A percentile compares a stretch with the other conserved stretches of the same genome.
Conservation (phyloP, 1,284 basidiomycete genomes). For the Moniliophthora roreri region DNA sequence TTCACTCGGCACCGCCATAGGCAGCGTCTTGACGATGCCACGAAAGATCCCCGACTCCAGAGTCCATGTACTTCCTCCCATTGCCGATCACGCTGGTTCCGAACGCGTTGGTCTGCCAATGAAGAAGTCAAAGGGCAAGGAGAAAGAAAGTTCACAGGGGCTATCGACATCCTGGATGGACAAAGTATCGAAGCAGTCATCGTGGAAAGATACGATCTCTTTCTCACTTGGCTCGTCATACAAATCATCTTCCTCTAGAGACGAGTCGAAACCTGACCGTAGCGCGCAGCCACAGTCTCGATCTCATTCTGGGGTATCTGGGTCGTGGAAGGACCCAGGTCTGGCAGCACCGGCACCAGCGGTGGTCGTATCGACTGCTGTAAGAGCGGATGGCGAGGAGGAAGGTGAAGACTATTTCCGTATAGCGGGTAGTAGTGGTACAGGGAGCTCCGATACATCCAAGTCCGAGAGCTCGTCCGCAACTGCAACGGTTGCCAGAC, state of each 20-base stretch:
- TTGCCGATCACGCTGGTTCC: constrained; percentile 7
- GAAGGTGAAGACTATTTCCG: constrained; percentile 34
- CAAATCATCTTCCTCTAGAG: constrained; percentile 27
- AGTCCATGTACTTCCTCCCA: constrained; percentile 2
- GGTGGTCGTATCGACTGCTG: constrained; percentile 46
- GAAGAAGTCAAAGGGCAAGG: constrained; percentile 28
- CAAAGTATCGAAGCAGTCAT: constrained; percentile 22
- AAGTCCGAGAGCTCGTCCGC: constrained; percentile 38
- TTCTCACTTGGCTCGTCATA: constrained; percentile 35
- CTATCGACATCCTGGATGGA: constrained; percentile 38
- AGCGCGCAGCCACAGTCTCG: constrained; percentile 26
- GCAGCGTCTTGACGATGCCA: constrained; percentile 8
- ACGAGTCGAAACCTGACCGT: constrained; percentile 3
- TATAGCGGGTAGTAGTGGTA: constrained; percentile 22
- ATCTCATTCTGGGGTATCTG: constrained; percentile 34
- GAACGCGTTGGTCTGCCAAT: constrained; percentile 27
- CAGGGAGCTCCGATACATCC: constrained; percentile 15
- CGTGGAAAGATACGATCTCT: constrained; percentile 36
- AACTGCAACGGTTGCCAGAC: constrained; percentile 35
- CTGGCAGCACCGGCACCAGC: constrained; percentile 49
- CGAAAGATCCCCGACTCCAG: constrained; percentile 10
- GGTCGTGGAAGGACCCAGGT: constrained; percentile 50
- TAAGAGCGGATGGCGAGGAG: constrained; percentile 39
- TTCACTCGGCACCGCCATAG: constrained; percentile 37
- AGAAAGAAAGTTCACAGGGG: constrained; percentile 22